These are phyloP conservation scores for Rhodotorula sp. DNA, from an alignment of 1,284 basidiomycete species.

Conservation along the genomic window DNA sequence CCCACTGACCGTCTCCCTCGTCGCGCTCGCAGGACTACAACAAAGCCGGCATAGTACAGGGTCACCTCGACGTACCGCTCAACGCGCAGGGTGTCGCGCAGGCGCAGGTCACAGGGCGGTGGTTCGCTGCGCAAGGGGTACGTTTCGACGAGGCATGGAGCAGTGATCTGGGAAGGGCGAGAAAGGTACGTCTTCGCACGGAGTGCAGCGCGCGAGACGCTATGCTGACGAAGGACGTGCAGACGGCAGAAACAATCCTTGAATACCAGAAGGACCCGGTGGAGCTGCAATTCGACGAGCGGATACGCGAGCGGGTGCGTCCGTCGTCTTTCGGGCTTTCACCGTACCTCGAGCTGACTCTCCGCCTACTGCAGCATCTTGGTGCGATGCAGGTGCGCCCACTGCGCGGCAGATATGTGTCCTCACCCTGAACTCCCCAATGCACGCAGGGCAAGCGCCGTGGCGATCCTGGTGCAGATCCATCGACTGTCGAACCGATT, in stretches of 20 bases:
- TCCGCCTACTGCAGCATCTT: conserved; percentile 4
- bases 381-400: conserved; percentile 16
- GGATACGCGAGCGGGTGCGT: conserved; percentile 36
- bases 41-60: conserved; percentile 41
- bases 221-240: neutral
- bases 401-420: neutral
- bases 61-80: conserved; percentile 42
- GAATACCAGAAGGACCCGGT: neutral
- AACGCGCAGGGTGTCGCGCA: conserved; percentile 39
- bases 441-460: conserved; percentile 31
- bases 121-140: conserved; percentile 13
- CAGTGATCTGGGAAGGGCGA: conserved; percentile 40
- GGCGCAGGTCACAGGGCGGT: conserved; percentile 18
- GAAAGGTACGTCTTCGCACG: conserved; percentile 11
- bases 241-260: conserved; percentile 42
- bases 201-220: neutral
- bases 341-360: neutral
- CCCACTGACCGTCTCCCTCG: neutral
- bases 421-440: no score
- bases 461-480: conserved; percentile 31
- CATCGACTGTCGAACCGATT: conserved; percentile 35
- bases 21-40: conserved; percentile 30
- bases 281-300: conserved; percentile 19
- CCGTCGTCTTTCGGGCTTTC: rapidly evolving
- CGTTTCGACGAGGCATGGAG: conserved; percentile 35